Conservation (phyloP, 2,329 filamentous ascomycete species). For the Zarea fungicola region DNA sequence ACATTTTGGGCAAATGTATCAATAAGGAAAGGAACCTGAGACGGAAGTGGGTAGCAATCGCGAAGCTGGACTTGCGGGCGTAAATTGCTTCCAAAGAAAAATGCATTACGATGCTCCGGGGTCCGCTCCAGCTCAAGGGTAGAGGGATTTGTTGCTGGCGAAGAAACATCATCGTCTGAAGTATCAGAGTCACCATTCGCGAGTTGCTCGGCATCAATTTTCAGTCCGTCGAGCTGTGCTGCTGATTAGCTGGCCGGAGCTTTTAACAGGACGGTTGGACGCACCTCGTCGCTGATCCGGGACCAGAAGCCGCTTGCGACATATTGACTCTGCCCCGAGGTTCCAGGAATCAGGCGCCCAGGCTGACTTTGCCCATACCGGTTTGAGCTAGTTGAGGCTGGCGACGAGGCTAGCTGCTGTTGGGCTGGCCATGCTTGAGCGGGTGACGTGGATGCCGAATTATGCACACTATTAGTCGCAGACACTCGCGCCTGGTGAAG, state of each 20-base stretch:
- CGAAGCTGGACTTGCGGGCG: slow-evolving; percentile 26
- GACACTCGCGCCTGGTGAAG: slow-evolving; percentile 35
- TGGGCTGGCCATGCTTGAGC: slow-evolving; percentile 22
- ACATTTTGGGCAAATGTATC: slow-evolving; percentile 48
- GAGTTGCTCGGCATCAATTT: slow-evolving; percentile 32
- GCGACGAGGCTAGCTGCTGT: slow-evolving; percentile 24
- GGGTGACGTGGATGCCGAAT: slow-evolving; percentile 18
- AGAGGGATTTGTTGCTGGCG: slow-evolving; percentile 23
- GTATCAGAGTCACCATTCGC: slow-evolving; percentile 29
- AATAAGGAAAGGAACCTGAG: slow-evolving; percentile 49
- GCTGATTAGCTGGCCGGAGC: not conserved
- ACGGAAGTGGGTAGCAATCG: slow-evolving; percentile 46
- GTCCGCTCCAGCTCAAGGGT: slow-evolving; percentile 36
- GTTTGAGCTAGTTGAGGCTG: not conserved
- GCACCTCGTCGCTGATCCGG: slow-evolving; percentile 50
- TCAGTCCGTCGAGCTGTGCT: slow-evolving; percentile 38
- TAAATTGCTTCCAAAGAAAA: slow-evolving; percentile 45
- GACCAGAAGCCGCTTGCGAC: slow-evolving; percentile 52
- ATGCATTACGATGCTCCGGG: slow-evolving; percentile 43
- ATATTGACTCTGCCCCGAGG: slow-evolving; percentile 36
- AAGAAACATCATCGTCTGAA: slow-evolving; percentile 32
- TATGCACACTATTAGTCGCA: slow-evolving; percentile 16
- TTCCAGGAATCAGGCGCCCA: slow-evolving; percentile 11
- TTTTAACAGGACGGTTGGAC: slow-evolving; percentile 13
- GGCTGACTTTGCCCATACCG: slow-evolving; percentile 18